These are phyloP conservation scores for Leptomonas pyrrhocoris DNA, from an alignment of 208 protist species.

Conservation along the genomic window DNA sequence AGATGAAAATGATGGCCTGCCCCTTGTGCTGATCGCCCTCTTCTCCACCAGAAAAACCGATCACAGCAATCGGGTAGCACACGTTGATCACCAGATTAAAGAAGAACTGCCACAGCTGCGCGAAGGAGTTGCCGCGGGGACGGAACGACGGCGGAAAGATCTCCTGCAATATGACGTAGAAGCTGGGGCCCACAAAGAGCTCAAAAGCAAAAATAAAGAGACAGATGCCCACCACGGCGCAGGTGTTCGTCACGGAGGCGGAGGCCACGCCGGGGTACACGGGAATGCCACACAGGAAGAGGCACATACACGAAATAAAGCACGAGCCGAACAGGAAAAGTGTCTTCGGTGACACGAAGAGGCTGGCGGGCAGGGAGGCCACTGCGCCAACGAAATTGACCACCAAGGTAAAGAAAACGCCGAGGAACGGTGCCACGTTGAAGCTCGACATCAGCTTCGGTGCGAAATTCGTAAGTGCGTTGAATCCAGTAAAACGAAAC, in stretches of 20 bases:
- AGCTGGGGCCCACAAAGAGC: constrained; percentile 53
- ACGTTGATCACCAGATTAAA: constrained; percentile 72
- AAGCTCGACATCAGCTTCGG: constrained; percentile 50
- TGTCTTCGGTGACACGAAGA: constrained; percentile 32
- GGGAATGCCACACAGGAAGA: constrained; percentile 54
- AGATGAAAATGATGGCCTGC: constrained; percentile 25
- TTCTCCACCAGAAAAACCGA: constrained; percentile 16
- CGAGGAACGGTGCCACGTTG: constrained; percentile 40
- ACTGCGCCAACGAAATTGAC: constrained; percentile 57
- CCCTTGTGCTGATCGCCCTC: constrained; percentile 26
- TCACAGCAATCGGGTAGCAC: constrained; percentile 12
- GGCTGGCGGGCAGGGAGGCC: constrained; percentile 38
- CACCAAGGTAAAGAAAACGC: constrained; percentile 56
- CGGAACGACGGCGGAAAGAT: constrained; percentile 63
- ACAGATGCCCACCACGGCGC: constrained; percentile 51
- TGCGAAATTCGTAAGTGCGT: constrained; percentile 68
- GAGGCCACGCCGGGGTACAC: constrained; percentile 51
- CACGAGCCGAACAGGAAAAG: constrained; percentile 40
- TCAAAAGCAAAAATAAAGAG: constrained; percentile 61
- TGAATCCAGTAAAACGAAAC: constrained; percentile 67
- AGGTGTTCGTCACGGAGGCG: constrained; percentile 31
- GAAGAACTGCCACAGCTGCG: constrained; percentile 50
- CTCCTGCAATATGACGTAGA: constrained; percentile 56
- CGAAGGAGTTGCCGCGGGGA: constrained; percentile 46
- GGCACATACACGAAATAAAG: constrained; percentile 40